Evolutionary conservation across 164 flowering plant genomes (phyloP).

Genomic region (Magnolia sinica): DNA sequence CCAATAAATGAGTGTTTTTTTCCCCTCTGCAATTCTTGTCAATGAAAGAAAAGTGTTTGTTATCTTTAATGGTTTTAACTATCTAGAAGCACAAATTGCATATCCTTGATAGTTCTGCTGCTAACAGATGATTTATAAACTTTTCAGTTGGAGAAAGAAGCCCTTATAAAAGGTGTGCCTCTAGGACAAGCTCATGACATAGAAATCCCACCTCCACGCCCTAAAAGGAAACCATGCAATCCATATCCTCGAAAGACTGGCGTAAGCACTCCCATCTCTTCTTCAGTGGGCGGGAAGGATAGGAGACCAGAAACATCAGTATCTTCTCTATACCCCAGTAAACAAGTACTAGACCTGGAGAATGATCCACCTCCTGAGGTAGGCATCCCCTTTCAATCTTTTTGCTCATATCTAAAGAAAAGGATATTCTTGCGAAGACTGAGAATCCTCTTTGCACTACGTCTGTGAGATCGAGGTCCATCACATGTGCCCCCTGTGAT

Average conservation of each 20-base stretch:
- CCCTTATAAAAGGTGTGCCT: slow-evolving; percentile 66
- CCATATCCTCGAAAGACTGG: slow-evolving; percentile 91
- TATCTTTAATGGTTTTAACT: background rate
- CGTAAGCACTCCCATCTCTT: slow-evolving; percentile 21
- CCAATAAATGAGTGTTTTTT: too few relatives aligned
- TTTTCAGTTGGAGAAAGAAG: slow-evolving; percentile 92
- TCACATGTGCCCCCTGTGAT: background rate
- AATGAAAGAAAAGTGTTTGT: background rate
- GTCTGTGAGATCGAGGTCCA: background rate
- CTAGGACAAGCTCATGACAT: slow-evolving; percentile 72
- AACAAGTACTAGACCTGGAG: slow-evolving; percentile 45
- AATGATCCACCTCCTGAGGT: slow-evolving; percentile 63
- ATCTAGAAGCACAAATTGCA: background rate
- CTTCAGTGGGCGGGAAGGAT: slow-evolving; percentile 43
- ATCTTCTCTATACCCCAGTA: slow-evolving; percentile 35
- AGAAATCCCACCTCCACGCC: slow-evolving; percentile 97
- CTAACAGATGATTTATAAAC: slow-evolving; percentile 12
- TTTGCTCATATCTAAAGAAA: background rate
- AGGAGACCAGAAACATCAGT: slow-evolving; percentile 32
- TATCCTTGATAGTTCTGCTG: background rate
- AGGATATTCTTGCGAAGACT: background rate
- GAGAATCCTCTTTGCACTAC: background rate
- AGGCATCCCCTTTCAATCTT: background rate
- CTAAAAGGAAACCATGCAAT: slow-evolving; percentile 87
- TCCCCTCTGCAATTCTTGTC: background rate